Evolutionary conservation across 2,329 filamentous ascomycete species (phyloP).

Genomic region (Chrysosporium queenslandicum): DNA sequence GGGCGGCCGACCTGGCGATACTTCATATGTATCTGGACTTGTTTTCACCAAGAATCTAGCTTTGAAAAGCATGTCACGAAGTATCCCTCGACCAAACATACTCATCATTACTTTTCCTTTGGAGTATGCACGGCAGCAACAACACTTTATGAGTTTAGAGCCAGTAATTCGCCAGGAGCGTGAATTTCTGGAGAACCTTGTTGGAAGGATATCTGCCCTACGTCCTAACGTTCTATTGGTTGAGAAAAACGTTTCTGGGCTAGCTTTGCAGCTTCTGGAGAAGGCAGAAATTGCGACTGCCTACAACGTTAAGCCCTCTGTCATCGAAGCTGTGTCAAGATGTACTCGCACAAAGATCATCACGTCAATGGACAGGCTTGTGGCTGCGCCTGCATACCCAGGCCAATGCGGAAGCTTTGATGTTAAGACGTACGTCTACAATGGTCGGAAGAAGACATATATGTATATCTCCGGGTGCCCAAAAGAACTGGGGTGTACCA

Average conservation of each 20-base stretch:
- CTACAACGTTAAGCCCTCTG: slow-evolving; percentile 93
- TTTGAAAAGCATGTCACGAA: slow-evolving; percentile 88
- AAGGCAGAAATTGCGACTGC: slow-evolving; percentile 85
- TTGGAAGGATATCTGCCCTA: slow-evolving; percentile 79
- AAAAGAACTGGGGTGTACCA: slow-evolving; percentile 85
- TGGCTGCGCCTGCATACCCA: slow-evolving; percentile 61
- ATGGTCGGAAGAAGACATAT: slow-evolving; percentile 80
- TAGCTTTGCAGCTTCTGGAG: slow-evolving; percentile 78
- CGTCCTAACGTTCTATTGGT: slow-evolving; percentile 80
- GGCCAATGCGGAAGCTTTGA: slow-evolving; percentile 81
- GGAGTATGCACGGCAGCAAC: slow-evolving; percentile 85
- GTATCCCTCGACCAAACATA: slow-evolving; percentile 73
- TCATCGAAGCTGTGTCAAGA: slow-evolving; percentile 86
- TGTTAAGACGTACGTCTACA: slow-evolving; percentile 87
- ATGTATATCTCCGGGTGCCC: slow-evolving; percentile 88
- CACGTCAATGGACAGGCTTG: slow-evolving; percentile 87
- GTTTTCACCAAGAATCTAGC: slow-evolving; percentile 97
- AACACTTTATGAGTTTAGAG: slow-evolving; percentile 96
- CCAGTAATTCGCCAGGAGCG: slow-evolving; percentile 94
- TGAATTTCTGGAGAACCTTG: slow-evolving; percentile 83
- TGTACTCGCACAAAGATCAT: slow-evolving; percentile 89
- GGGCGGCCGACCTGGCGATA: slow-evolving; percentile 79
- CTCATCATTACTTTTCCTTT: slow-evolving; percentile 90
- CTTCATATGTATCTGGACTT: slow-evolving; percentile 89
- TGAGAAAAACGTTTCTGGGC: slow-evolving; percentile 81